Conservation (phyloP, 768 basidiomycete genomes). For the Lanmaoa rubissima region DNA sequence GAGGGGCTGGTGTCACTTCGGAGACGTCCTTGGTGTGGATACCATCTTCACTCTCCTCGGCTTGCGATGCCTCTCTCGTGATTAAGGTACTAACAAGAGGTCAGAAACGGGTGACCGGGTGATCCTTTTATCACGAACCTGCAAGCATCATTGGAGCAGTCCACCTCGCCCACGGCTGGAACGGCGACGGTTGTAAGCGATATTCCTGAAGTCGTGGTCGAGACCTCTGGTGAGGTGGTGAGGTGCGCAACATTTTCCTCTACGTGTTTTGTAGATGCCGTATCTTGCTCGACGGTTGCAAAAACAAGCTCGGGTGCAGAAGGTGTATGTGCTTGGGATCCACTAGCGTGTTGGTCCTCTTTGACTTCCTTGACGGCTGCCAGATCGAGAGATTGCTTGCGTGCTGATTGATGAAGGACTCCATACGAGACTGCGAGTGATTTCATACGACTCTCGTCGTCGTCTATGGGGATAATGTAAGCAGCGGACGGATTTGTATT, state of each 20-base stretch:
- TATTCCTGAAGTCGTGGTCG: not conserved
- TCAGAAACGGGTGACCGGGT: not conserved
- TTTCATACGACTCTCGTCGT: not conserved
- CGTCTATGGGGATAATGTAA: not conserved
- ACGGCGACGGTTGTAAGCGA: not conserved
- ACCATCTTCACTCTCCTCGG: not conserved
- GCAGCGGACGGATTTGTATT: not conserved
- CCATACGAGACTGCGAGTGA: not conserved
- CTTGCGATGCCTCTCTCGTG: not conserved
- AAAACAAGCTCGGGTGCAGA: not conserved
- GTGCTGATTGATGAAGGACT: not conserved
- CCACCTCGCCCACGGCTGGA: not conserved
- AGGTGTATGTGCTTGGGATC: not conserved
- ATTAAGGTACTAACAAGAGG: not conserved
- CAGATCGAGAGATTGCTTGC: not conserved
- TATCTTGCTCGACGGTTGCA: not conserved
- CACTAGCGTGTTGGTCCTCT: not conserved
- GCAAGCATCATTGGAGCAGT: not conserved
- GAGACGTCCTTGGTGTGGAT: not conserved
- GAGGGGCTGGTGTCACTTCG: not conserved
- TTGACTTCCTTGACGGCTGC: not conserved
- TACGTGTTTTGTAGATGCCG: not conserved
- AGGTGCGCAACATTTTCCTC: not conserved
- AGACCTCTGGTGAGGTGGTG: not conserved
- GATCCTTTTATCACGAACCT: slow-evolving; percentile 1